Evolutionary conservation across 2,329 filamentous ascomycete species (phyloP).

Genomic region (Trichoderma sp.): DNA sequence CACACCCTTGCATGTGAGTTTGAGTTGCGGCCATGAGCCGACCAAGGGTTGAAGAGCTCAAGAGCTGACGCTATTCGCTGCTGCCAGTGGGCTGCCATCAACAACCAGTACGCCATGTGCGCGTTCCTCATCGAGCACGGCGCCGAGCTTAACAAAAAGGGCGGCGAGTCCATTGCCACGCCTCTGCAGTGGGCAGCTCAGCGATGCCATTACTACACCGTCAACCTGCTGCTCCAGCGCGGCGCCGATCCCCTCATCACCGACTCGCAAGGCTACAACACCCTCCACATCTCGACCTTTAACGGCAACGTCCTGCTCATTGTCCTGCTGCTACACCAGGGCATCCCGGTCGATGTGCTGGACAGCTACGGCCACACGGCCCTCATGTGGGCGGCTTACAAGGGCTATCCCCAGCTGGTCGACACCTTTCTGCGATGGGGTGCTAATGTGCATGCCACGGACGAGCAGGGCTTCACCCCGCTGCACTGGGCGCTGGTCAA

Average conservation of each 20-base stretch:
- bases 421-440: constrained; percentile 94
- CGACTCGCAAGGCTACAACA: constrained; percentile 96
- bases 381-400: constrained; percentile 99
- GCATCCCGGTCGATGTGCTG: constrained; percentile 87
- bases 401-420: constrained; percentile 88
- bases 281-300: constrained; percentile 93
- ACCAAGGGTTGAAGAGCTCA: not conserved
- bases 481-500: constrained; percentile 97
- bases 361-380: constrained; percentile 90
- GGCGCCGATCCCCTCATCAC: constrained; percentile 90
- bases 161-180: constrained; percentile 91
- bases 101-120: constrained; percentile 97
- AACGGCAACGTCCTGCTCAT: constrained; percentile 93
- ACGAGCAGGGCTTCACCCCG: constrained; percentile 91
- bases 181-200: constrained; percentile 97
- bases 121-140: constrained; percentile 84
- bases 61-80: constrained; percentile 27
- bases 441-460: constrained; percentile 83
- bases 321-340: constrained; percentile 86
- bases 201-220: constrained; percentile 92
- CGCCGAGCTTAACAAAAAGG: constrained; percentile 91
- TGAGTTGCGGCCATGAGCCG: not conserved
- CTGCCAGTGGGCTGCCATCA: constrained; percentile 94
- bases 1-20: constrained; percentile 84
- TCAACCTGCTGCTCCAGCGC: constrained; percentile 85